These are phyloP conservation scores for Antrodiella citrinella DNA, from an alignment of 768 basidiomycete species.

Conservation along the genomic window DNA sequence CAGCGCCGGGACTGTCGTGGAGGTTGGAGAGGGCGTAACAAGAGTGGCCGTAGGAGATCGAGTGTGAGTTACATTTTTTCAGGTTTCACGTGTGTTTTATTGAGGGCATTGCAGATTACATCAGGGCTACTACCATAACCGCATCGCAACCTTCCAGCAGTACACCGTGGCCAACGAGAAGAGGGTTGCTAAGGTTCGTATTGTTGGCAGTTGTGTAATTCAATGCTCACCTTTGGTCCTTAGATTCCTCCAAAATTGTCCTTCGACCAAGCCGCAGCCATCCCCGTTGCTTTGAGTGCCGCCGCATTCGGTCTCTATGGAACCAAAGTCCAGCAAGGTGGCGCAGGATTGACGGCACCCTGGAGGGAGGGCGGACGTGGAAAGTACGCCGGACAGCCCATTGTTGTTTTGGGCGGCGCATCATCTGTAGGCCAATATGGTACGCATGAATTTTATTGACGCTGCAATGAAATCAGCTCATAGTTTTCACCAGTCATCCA, in stretches of 20 bases:
- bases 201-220: not conserved
- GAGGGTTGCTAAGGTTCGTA: constrained; percentile 5
- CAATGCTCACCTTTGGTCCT: not conserved
- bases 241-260: constrained; percentile 30
- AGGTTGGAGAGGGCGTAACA: constrained; percentile 29
- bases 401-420: constrained; percentile 23
- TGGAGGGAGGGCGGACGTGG: constrained; percentile 19
- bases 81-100: constrained; percentile 5
- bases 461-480: not conserved
- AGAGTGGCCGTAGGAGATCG: constrained; percentile 31
- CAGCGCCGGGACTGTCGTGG: constrained; percentile 30
- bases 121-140: constrained; percentile 3
- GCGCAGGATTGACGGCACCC: constrained; percentile 20
- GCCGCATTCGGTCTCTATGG: constrained; percentile 10
- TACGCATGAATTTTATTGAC: constrained; percentile 5
- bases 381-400: constrained; percentile 24
- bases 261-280: constrained; percentile 32
- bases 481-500: constrained; percentile 14
- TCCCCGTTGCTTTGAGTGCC: constrained; percentile 32
- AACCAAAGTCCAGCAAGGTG: constrained; percentile 5
- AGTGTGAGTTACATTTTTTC: constrained; percentile 21
- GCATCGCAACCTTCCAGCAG: constrained; percentile 6
- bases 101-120: constrained; percentile 1
- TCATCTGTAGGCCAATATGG: constrained; percentile 24
- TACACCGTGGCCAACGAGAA: constrained; percentile 5